These are phyloP conservation scores for Spathaspora hagerdaliae DNA, from an alignment of 805 yeast species.

Conservation along the genomic window DNA sequence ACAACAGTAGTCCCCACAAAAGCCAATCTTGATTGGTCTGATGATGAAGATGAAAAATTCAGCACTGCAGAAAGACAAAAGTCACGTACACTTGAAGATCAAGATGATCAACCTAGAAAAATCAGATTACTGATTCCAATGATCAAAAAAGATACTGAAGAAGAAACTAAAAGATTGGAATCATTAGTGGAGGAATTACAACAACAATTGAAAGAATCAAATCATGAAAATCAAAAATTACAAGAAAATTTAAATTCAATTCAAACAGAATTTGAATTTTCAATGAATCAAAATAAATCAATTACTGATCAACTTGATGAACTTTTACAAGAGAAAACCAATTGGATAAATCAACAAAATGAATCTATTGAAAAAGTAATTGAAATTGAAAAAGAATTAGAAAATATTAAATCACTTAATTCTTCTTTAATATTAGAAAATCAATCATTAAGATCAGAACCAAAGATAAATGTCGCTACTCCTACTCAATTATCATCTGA, in stretches of 20 bases:
- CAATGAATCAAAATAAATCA: slow-evolving; percentile 15
- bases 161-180: not conserved
- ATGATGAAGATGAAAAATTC: slow-evolving; percentile 63
- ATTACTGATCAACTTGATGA: slow-evolving; percentile 17
- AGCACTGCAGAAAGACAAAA: not conserved
- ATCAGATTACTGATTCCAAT: slow-evolving; percentile 1
- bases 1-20: slow-evolving; percentile 79
- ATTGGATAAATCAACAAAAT: slow-evolving; percentile 3
- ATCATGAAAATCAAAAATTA: slow-evolving; percentile 10
- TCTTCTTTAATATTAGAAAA: slow-evolving; percentile 36
- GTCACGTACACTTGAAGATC: not conserved
- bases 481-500: not conserved
- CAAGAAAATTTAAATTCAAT: slow-evolving; percentile 16
- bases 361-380: not conserved
- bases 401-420: slow-evolving; percentile 23
- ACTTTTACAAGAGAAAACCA: slow-evolving; percentile 13
- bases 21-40: slow-evolving; percentile 83
- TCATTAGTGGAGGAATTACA: slow-evolving; percentile 22
- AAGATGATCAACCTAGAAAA: not conserved
- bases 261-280: slow-evolving; percentile 18
- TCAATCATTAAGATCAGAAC: slow-evolving; percentile 26
- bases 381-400: slow-evolving; percentile 19
- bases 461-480: not conserved
- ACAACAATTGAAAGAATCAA: slow-evolving; percentile 15
- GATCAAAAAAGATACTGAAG: not conserved